phyloP scores from a whole-genome alignment of 2,329 filamentous ascomycete species.

The Colletotrichum godetiae region DNA sequence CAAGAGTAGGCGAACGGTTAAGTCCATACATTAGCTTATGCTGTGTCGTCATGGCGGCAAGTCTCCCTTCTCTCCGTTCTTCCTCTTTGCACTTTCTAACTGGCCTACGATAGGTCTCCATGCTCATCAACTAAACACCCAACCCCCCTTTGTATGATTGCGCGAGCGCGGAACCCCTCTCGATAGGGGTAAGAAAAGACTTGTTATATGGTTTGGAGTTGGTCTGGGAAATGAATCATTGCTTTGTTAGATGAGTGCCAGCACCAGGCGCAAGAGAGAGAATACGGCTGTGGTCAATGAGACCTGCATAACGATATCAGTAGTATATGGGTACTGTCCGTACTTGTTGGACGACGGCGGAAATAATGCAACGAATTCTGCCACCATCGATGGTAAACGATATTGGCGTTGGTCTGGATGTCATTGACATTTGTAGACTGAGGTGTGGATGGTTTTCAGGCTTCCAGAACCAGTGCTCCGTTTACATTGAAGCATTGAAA shows the following conservation, averaged over 20 bases:
- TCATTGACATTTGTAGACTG: background rate
- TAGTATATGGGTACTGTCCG: background rate
- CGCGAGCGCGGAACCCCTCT: background rate
- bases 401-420: background rate
- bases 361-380: constrained; percentile 24
- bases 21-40: constrained; percentile 97
- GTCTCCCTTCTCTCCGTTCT: constrained; percentile 40
- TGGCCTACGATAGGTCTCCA: constrained; percentile 10
- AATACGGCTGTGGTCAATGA: background rate
- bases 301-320: constrained; percentile 2
- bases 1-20: constrained; percentile 89
- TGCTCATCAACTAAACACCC: constrained; percentile 21
- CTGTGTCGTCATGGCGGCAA: constrained; percentile 92
- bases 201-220: constrained; percentile 32
- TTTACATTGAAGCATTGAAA: background rate
- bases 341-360: background rate
- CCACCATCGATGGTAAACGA: background rate
- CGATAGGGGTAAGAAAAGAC: background rate
- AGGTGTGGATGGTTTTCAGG: background rate
- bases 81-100: background rate
- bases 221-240: constrained; percentile 23
- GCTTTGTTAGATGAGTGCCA: constrained; percentile 21
- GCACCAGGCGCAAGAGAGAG: constrained; percentile 13
- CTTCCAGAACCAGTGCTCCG: background rate
- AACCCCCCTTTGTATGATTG: constrained; percentile 1